A percentile compares a stretch with the other conserved stretches of the same genome.
phyloP scores from a whole-genome alignment of 352 stramenopile genomes.

The Nothophytophthora sp. region DNA sequence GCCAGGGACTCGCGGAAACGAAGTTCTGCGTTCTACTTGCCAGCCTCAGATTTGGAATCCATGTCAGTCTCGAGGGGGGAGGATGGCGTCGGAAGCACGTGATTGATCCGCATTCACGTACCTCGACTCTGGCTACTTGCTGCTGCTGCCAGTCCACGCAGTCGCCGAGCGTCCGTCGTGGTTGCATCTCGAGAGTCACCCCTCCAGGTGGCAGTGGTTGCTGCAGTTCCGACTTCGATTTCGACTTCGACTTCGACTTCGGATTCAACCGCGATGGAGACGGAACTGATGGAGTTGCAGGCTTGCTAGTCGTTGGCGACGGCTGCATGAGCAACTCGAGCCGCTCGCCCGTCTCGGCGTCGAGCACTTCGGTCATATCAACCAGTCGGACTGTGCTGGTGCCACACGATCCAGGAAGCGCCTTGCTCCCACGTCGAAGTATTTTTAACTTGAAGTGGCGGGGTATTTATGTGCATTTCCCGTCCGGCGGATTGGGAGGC shows the following conservation, averaged over 20 bases:
- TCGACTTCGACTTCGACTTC: background rate
- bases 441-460: constrained; percentile 24
- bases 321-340: constrained; percentile 33
- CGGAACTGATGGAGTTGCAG: background rate
- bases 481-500: background rate
- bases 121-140: constrained; percentile 50
- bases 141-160: constrained; percentile 52
- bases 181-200: constrained; percentile 60
- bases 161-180: constrained; percentile 44
- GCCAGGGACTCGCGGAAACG: constrained; percentile 51
- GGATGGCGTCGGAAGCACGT: too few relatives aligned
- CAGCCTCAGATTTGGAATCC: too few relatives aligned
- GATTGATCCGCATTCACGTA: constrained; percentile 21
- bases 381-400: background rate
- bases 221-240: background rate
- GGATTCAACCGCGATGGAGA: background rate
- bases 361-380: constrained; percentile 39
- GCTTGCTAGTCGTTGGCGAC: background rate
- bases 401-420: background rate
- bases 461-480: constrained; percentile 19
- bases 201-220: constrained; percentile 1
- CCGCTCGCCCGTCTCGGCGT: constrained; percentile 66
- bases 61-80: too few relatives aligned
- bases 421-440: background rate
- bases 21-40: constrained; percentile 47